phyloP scores from a whole-genome alignment of 208 protist genomes.

The Acanthamoeba castellanii region DNA sequence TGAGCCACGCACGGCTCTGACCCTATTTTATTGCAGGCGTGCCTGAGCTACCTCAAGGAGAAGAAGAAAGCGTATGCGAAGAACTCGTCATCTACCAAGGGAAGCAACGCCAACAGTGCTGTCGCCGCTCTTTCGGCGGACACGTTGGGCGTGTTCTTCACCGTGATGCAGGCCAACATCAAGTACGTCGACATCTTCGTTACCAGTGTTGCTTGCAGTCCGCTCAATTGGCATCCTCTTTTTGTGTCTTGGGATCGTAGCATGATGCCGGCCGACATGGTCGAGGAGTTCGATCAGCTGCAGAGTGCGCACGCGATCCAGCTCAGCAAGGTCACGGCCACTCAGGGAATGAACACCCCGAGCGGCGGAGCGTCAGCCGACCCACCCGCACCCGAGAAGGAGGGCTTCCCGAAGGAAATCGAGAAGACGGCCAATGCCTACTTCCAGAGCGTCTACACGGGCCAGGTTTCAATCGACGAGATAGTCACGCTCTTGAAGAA shows the following conservation, averaged over 20 bases:
- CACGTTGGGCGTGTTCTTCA: conserved; percentile 69
- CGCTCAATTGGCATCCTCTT: background rate
- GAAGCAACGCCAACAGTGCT: background rate
- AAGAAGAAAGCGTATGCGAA: conserved; percentile 71
- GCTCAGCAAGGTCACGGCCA: conserved; percentile 53
- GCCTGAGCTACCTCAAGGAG: conserved; percentile 73
- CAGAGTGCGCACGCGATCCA: conserved; percentile 72
- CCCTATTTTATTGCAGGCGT: conserved; percentile 42
- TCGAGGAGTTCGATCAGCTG: conserved; percentile 70
- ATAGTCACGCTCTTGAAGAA: conserved; percentile 86
- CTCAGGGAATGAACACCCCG: background rate
- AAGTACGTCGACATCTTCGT: background rate
- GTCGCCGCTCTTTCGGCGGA: conserved; percentile 51
- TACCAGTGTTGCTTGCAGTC: background rate
- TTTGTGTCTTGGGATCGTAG: background rate
- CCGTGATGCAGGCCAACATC: conserved; percentile 73
- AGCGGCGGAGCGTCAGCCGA: background rate
- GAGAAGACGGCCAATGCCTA: conserved; percentile 89
- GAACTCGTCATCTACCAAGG: background rate
- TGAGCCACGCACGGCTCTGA: background rate
- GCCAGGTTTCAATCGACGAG: conserved; percentile 87
- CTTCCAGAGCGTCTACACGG: conserved; percentile 90
- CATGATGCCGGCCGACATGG: conserved; percentile 70
- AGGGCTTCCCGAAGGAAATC: conserved; percentile 84
- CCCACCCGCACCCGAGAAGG: conserved; percentile 58